A percentile compares a stretch with the other conserved stretches of the same genome.
Conservation (phyloP, 352 stramenopile species). For the Globisporangium abappressorium region DNA sequence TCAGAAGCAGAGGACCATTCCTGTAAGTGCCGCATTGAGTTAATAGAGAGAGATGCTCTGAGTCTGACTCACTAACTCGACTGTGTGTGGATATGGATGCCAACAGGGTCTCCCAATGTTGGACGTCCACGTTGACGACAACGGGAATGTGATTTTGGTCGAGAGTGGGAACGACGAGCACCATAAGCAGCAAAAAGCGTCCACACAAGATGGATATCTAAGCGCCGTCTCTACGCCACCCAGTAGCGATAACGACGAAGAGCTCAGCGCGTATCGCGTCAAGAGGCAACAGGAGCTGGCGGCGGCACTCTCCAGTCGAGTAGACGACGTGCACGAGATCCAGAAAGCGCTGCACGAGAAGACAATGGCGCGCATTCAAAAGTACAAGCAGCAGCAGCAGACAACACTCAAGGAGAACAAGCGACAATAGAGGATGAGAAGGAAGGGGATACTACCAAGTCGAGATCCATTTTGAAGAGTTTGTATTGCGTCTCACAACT, state of each 20-base stretch:
- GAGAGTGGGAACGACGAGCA: constrained; percentile 11
- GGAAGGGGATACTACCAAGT: background rate
- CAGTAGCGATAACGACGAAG: constrained; percentile 14
- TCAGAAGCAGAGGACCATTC: constrained; percentile 26
- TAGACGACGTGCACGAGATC: constrained; percentile 48
- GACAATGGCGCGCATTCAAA: constrained; percentile 46
- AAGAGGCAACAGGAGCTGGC: constrained; percentile 46
- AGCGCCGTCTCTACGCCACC: background rate
- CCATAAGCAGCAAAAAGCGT: background rate
- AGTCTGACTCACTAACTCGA: background rate
- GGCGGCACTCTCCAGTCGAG: constrained; percentile 32
- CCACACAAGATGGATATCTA: background rate
- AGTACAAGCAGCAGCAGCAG: constrained; percentile 20
- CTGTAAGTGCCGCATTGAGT: constrained; percentile 20
- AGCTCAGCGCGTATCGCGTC: constrained; percentile 33
- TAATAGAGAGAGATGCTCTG: background rate
- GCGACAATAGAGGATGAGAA: background rate
- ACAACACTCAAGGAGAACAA: background rate
- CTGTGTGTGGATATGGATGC: background rate
- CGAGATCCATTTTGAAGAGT: background rate
- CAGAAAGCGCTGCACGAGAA: constrained; percentile 55
- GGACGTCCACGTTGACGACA: constrained; percentile 33
- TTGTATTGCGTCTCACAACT: background rate
- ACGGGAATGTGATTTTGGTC: constrained; percentile 35
- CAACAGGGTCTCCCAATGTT: constrained; percentile 38